Base-by-base conservation (phyloP, 176 grass and related monocot species). In the Panicum miliaceum region DNA sequence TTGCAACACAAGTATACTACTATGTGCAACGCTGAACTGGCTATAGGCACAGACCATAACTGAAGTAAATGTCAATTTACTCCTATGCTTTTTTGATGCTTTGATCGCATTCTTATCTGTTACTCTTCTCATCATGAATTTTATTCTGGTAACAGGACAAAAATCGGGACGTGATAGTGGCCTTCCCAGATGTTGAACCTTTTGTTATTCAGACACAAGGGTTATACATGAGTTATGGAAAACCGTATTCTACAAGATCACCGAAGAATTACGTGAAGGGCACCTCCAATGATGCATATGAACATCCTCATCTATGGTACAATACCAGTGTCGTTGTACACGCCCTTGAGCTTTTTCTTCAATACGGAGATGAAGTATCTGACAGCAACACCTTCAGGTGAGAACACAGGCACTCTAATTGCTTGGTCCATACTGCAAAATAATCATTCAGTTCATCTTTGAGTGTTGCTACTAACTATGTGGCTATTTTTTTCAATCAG, bases 171-270 rank as follows among this genome's bases (percentile, higher is more conserved):
- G 89, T 92, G 38, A 97, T 97, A 29, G 87, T 94, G 52, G 87
- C 94, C 71, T 97, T 97, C 76, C 94, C 94, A 82, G 94, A 97
- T 88, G 94, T 94, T 36, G 89, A 94, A 68, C 91, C 94, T 62
- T 97, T 79, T 32, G 29, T 86, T 84, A 97, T 94, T 84, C 78
- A 82, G 18, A 92, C 84, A 64, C 64, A 71, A 64, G 75, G 81
- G 35, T 79, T 86, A 64, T 81, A 65, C 76, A 13, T 56, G 8
- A 42, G 12, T 37, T 27, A 40, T 79, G 75, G 25, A 71, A 52
- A 73, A 68, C 64, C 19, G 11, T 37, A 57, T 75, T 84, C 67
- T 65, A 25, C 53, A 45, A 37, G 77, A 50, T 18, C 71, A 74
- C 74, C 60, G 48, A 75, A 82, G 64, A 84, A 75, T 51, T 53